These are phyloP conservation scores for Melampsora americana DNA, from an alignment of 1,284 basidiomycete genomes.

Conservation along the genomic window DNA sequence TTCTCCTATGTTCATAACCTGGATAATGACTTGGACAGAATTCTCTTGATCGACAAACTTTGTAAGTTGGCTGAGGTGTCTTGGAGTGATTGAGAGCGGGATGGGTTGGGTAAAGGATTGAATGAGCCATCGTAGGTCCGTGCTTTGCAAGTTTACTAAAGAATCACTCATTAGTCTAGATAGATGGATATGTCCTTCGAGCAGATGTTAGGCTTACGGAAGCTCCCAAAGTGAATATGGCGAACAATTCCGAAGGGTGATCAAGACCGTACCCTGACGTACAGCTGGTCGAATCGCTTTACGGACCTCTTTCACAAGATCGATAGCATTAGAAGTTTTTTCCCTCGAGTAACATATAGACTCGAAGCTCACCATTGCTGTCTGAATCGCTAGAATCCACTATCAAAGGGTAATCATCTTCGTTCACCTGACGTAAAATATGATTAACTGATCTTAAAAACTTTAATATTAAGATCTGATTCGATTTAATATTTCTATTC, in stretches of 20 bases:
- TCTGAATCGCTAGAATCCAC: conserved; percentile 1
- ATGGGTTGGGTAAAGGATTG: conserved; percentile 51
- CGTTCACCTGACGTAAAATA: conserved; percentile 58
- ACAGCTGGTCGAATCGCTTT: neutral
- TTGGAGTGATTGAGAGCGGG: conserved; percentile 48
- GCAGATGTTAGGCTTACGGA: conserved; percentile 45
- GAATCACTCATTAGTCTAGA: conserved; percentile 48
- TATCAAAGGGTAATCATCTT: neutral
- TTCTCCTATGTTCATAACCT: conserved; percentile 10
- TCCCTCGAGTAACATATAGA: neutral
- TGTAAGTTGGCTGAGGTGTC: conserved; percentile 65
- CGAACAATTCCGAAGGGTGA: conserved; percentile 49
- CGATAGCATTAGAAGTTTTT: neutral
- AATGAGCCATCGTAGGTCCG: conserved; percentile 59
- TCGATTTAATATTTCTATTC: conserved; percentile 85
- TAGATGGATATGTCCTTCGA: conserved; percentile 49
- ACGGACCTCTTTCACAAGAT: neutral
- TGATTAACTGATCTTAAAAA: conserved; percentile 73
- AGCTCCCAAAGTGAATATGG: conserved; percentile 84
- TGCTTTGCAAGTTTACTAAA: conserved; percentile 65
- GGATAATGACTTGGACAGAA: conserved; percentile 61
- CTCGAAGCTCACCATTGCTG: neutral
- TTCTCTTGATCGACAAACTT: conserved; percentile 72
- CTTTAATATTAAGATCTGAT: conserved; percentile 80
- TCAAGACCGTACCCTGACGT: conserved; percentile 23